These are phyloP conservation scores for Pelargonium fulgidum DNA, from an alignment of 441 rosid genomes.

Conservation along the genomic window DNA sequence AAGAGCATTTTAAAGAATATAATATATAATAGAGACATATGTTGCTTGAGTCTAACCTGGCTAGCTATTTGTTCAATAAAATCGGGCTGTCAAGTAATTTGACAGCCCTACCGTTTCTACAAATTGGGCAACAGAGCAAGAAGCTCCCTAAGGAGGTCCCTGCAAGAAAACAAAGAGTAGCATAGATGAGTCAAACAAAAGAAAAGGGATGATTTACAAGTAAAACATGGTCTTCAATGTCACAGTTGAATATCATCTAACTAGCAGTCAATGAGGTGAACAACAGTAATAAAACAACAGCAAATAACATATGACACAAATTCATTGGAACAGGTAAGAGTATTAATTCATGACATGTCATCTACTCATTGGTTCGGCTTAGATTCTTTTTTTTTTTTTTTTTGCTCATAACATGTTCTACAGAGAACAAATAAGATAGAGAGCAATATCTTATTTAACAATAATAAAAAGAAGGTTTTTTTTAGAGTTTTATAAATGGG, in stretches of 20 bases:
- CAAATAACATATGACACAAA: neutral
- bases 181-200: neutral
- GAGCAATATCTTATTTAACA: no score
- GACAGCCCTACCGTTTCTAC: constrained; percentile 31
- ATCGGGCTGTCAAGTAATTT: constrained; percentile 34
- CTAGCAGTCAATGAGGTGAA: neutral
- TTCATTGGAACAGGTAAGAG: no score
- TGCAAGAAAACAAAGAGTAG: neutral
- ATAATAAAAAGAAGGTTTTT: no score
- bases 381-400: no score
- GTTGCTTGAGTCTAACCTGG: constrained; percentile 13
- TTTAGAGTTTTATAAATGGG: no score
- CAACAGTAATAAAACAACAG: neutral
- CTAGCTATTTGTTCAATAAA: constrained; percentile 12
- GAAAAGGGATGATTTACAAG: neutral
- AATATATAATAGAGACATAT: neutral
- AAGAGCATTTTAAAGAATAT: neutral
- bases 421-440: no score
- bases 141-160: constrained; percentile 12
- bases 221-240: neutral
- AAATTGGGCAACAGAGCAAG: constrained; percentile 13
- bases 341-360: no score
- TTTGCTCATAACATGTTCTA: no score
- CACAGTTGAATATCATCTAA: neutral
- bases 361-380: no score